Base-by-base conservation (phyloP, 352 stramenopile genomes). In the Globisporangium lucens region DNA sequence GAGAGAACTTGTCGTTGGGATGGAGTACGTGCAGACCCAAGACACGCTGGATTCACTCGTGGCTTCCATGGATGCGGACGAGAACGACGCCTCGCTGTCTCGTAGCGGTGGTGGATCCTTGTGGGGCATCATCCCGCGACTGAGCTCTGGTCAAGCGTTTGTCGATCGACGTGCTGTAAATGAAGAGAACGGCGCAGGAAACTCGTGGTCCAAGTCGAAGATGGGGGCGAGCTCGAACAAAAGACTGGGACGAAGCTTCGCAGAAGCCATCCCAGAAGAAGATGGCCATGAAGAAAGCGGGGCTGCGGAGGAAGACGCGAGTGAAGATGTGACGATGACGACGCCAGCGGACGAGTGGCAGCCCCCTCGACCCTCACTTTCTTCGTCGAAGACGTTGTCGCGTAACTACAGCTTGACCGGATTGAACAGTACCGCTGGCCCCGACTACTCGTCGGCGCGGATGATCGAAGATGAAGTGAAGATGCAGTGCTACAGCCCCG, bases 81-180 rank as follows among this genome's bases (percentile, higher is more conserved):
- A 64, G 29, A 55, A 36, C 30, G 65, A 71, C 24, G n/a, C 43
- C n/a, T 9, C 22, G 66, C 65, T 69, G 63, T 22, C 71, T 64
- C 47, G 57, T 30, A 58, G 41, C 24, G 61, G 38, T 13, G 56
- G 78, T n/a, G 70, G 77, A 2, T 51, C 68, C 0, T 49, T 71
- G 2, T 89, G 81, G 83, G 79, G 81, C 4, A 71, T 89, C 49
- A 89, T 95, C 57, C 85, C 85, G 30, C 76, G 87, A 27, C 64
- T 95, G n/a, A 95, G 87, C 71, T 94, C 85, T 20, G 87, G 87
- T 13, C 83, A 95, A 69, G 87, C 87, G 4, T 93, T 95, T 70
- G 78, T 92, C 43, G 87, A 95, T 70, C 81, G 85, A 33, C 83
- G 82, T 3, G 87, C 87, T 61, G 78, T 33, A 5, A 80, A 51